phyloP scores from a whole-genome alignment of 768 basidiomycete genomes.

The Leucocoprinus birnbaumii region DNA sequence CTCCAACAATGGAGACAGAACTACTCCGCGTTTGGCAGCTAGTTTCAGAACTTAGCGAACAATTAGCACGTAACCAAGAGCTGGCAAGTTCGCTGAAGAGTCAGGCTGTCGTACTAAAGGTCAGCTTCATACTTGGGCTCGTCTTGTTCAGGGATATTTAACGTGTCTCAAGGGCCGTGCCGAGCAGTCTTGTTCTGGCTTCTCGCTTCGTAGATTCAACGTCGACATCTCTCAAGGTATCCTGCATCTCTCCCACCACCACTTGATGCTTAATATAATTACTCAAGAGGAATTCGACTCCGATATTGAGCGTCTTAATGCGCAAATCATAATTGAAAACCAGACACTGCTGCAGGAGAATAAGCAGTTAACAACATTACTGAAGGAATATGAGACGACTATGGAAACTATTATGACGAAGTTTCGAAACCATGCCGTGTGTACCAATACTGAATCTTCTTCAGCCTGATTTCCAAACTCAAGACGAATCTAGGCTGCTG shows the following conservation, averaged over 20 bases:
- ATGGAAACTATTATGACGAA: constrained; percentile 97
- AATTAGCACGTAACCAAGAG: constrained; percentile 80
- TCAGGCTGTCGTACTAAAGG: constrained; percentile 75
- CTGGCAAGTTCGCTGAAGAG: constrained; percentile 64
- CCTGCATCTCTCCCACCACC: constrained; percentile 16
- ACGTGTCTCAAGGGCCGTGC: constrained; percentile 62
- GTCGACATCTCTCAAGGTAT: constrained; percentile 82
- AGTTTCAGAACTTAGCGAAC: constrained; percentile 78
- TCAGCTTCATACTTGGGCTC: constrained; percentile 25
- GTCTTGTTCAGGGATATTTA: constrained; percentile 9
- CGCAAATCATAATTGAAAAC: constrained; percentile 91
- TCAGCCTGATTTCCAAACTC: not conserved
- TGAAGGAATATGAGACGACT: constrained; percentile 94
- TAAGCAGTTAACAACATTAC: constrained; percentile 81
- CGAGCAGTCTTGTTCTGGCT: constrained; percentile 65
- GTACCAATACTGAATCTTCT: constrained; percentile 23
- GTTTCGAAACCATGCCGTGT: constrained; percentile 87
- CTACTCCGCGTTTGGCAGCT: constrained; percentile 76
- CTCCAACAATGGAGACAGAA: constrained; percentile 56
- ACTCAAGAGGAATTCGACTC: constrained; percentile 87
- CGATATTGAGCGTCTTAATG: constrained; percentile 87
- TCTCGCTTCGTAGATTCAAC: constrained; percentile 80
- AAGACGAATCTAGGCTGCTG: constrained; percentile 61
- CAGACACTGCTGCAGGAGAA: constrained; percentile 92
- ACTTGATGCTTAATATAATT: constrained; percentile 34